Evolutionary conservation across 2,329 filamentous ascomycete species (phyloP).

Genomic region (Epichloe sylvatica): DNA sequence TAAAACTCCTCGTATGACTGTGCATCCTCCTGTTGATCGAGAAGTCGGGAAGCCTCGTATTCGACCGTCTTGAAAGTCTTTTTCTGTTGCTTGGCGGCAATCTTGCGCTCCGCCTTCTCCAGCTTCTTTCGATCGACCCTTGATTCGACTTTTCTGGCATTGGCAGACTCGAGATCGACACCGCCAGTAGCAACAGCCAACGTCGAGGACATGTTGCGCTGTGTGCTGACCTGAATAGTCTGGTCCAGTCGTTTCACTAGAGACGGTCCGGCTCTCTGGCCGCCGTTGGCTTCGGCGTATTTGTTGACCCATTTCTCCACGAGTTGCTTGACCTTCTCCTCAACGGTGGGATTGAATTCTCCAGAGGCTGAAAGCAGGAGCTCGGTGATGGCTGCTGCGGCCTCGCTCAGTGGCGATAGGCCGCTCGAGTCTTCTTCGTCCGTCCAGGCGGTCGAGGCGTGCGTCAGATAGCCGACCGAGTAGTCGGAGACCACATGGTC

Average conservation of each 20-base stretch:
- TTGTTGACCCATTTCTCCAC: constrained; percentile 82
- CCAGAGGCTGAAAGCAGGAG: constrained; percentile 89
- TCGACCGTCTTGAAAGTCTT: constrained; percentile 97
- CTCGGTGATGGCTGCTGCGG: constrained; percentile 71
- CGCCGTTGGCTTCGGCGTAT: constrained; percentile 60
- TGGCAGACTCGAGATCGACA: constrained; percentile 89
- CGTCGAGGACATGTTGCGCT: constrained; percentile 92
- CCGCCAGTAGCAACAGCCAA: constrained; percentile 70
- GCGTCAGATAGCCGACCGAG: constrained; percentile 83
- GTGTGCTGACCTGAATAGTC: constrained; percentile 83
- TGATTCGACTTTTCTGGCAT: constrained; percentile 86
- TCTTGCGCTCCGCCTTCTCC: constrained; percentile 95
- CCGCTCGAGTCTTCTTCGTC: constrained; percentile 55
- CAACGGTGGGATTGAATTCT: constrained; percentile 55
- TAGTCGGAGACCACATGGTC: constrained; percentile 85
- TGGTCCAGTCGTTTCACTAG: constrained; percentile 79
- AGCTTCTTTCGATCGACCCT: constrained; percentile 98
- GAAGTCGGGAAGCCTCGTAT: constrained; percentile 84
- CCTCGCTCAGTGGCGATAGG: constrained; percentile 69
- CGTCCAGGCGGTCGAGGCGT: constrained; percentile 76
- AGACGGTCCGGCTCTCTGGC: constrained; percentile 58
- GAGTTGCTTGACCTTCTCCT: constrained; percentile 65
- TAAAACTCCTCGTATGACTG: constrained; percentile 99
- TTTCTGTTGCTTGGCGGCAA: constrained; percentile 95
- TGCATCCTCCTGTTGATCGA: constrained; percentile 67